Evolutionary conservation across 108 stramenopile genomes (phyloP).

Genomic region (Epithemia pelagica): DNA sequence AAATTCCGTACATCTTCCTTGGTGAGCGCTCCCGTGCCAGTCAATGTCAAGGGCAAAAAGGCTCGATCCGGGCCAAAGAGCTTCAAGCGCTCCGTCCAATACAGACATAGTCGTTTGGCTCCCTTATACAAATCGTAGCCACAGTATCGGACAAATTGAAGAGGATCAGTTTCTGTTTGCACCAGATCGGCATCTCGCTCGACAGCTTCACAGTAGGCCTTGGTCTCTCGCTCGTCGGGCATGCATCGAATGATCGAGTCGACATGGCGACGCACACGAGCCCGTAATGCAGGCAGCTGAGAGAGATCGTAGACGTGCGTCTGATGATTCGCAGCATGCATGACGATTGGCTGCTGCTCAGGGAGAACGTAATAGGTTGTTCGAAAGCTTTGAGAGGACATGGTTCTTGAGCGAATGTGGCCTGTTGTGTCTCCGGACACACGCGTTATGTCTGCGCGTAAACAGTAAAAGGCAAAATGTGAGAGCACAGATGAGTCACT

Average conservation of each 20-base stretch:
- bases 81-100: slow-evolving; percentile 7
- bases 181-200: neutral
- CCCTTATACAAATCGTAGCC: slow-evolving; percentile 12
- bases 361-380: too few species aligned
- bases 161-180: neutral
- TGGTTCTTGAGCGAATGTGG: too few species aligned
- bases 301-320: too few species aligned
- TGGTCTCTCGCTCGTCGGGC: neutral
- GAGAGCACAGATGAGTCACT: too few species aligned
- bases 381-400: too few species aligned
- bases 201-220: neutral
- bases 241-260: neutral
- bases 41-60: neutral
- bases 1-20: neutral
- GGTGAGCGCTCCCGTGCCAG: neutral
- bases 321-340: too few species aligned
- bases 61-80: neutral
- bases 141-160: slow-evolving; percentile 16
- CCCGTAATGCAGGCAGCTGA: neutral
- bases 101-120: neutral
- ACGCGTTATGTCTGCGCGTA: too few species aligned
- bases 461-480: too few species aligned
- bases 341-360: too few species aligned
- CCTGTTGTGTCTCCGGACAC: too few species aligned
- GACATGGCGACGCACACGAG: neutral